phyloP scores from a whole-genome alignment of 441 rosid species.

The Manihot esculenta region DNA sequence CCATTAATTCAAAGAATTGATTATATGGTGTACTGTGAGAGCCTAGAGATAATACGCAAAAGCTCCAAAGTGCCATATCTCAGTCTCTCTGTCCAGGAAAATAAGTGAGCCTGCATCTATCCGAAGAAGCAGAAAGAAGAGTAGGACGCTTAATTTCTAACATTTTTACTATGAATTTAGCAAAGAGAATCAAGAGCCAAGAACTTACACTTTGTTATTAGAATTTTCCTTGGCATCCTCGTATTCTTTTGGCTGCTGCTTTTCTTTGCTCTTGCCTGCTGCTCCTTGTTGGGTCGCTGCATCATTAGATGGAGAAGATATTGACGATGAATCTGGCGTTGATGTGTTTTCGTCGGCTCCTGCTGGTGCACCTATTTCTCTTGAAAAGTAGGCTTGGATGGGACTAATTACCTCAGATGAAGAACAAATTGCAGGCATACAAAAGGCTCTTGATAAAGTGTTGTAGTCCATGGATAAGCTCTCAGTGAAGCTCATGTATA shows the following conservation, averaged over 20 bases:
- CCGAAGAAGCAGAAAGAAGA: too few species aligned
- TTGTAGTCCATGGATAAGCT: constrained; percentile 48
- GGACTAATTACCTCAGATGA: constrained; percentile 53
- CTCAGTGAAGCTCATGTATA: constrained; percentile 49
- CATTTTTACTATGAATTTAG: too few species aligned
- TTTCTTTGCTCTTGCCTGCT: constrained; percentile 33
- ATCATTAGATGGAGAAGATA: constrained; percentile 53
- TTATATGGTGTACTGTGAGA: too few species aligned
- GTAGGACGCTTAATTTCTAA: too few species aligned
- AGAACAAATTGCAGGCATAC: constrained; percentile 48
- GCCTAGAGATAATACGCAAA: too few species aligned
- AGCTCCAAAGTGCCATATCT: too few species aligned
- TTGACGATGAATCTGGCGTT: constrained; percentile 51
- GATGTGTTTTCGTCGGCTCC: constrained; percentile 35
- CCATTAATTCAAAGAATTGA: too few species aligned
- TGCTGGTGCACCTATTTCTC: constrained; percentile 21
- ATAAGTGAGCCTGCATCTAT: too few species aligned
- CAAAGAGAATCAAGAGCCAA: constrained; percentile 23
- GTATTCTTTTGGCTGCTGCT: constrained; percentile 31
- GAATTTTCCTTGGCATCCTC: constrained; percentile 32
- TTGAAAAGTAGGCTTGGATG: constrained; percentile 29
- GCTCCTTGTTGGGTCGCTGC: constrained; percentile 39
- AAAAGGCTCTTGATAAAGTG: constrained; percentile 47
- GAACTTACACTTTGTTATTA: constrained; percentile 53
- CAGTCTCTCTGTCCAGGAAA: too few species aligned